Conservation (phyloP, 2,329 filamentous ascomycete genomes). For the Cryphonectria japonica region DNA sequence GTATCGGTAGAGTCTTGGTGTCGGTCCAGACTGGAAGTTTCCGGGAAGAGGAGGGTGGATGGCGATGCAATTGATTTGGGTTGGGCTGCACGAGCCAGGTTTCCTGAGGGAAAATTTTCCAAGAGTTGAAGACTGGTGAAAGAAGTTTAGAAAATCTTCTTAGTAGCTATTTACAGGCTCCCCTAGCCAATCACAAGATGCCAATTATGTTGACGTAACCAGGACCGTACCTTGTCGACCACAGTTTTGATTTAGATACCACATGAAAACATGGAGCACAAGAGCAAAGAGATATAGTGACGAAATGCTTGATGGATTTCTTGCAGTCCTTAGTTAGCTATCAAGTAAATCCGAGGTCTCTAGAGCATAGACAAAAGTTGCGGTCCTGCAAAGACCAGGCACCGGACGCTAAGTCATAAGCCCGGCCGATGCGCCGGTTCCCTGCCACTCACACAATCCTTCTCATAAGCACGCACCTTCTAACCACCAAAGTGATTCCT, state of each 20-base stretch:
- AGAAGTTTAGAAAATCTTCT: conserved; percentile 13
- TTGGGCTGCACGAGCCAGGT: not conserved
- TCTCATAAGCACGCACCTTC: not conserved
- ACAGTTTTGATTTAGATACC: not conserved
- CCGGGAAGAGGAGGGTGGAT: too few relatives aligned
- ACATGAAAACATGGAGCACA: not conserved
- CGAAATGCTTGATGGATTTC: not conserved
- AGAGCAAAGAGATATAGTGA: not conserved
- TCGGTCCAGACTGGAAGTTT: too few relatives aligned
- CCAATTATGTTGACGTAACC: conserved; percentile 4
- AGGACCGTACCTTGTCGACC: not conserved
- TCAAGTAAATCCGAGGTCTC: not conserved
- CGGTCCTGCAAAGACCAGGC: not conserved
- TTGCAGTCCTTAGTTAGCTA: not conserved
- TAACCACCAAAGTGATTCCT: not conserved
- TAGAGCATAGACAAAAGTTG: not conserved
- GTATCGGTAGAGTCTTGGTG: conserved; percentile 12
- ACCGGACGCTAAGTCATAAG: not conserved
- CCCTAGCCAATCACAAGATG: not conserved
- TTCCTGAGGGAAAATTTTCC: conserved; percentile 13
- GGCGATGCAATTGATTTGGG: not conserved
- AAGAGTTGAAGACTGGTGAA: conserved; percentile 15
- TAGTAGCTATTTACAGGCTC: conserved; percentile 19
- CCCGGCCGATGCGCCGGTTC: not conserved
- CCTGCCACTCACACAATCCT: not conserved